phyloP scores from a whole-genome alignment of 1,284 basidiomycete species.

The Sphaerobolus stellatus region DNA sequence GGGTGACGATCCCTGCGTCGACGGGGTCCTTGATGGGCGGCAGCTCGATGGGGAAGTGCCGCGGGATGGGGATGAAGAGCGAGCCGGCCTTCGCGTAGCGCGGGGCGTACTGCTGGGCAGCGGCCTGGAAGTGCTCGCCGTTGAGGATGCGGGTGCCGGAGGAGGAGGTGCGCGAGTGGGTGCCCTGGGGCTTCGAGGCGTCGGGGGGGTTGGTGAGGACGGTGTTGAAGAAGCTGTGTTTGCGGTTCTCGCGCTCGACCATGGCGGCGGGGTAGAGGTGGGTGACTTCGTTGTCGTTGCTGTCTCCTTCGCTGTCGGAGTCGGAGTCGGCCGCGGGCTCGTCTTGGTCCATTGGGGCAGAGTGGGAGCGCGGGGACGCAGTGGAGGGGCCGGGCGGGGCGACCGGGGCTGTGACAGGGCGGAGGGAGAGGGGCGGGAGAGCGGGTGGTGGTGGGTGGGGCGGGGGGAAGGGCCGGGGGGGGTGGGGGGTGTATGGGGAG shows the following conservation, averaged over 20 bases:
- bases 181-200: slow-evolving; percentile 25
- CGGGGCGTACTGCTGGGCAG: neutral
- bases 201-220: slow-evolving; percentile 73
- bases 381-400: slow-evolving; percentile 32
- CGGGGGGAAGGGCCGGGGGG: slow-evolving; percentile 17
- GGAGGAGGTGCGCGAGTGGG: slow-evolving; percentile 18
- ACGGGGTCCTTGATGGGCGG: slow-evolving; percentile 57
- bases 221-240: slow-evolving; percentile 75
- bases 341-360: slow-evolving; percentile 41
- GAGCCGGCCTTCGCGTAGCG: neutral
- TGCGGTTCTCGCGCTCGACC: slow-evolving; percentile 65
- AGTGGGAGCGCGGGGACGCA: slow-evolving; percentile 36
- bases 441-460: slow-evolving; percentile 33
- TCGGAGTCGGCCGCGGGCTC: slow-evolving; percentile 17
- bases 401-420: slow-evolving; percentile 35
- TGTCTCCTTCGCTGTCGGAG: slow-evolving; percentile 58
- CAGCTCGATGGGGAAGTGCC: slow-evolving; percentile 28
- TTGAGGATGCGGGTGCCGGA: slow-evolving; percentile 17
- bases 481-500: slow-evolving; percentile 18
- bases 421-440: slow-evolving; percentile 32
- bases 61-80: neutral
- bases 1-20: slow-evolving; percentile 62
- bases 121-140: neutral
- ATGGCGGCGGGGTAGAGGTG: slow-evolving; percentile 69
- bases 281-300: slow-evolving; percentile 54